Conservation (phyloP, 1,139 yeast species). For the Zygoascus sp. region DNA sequence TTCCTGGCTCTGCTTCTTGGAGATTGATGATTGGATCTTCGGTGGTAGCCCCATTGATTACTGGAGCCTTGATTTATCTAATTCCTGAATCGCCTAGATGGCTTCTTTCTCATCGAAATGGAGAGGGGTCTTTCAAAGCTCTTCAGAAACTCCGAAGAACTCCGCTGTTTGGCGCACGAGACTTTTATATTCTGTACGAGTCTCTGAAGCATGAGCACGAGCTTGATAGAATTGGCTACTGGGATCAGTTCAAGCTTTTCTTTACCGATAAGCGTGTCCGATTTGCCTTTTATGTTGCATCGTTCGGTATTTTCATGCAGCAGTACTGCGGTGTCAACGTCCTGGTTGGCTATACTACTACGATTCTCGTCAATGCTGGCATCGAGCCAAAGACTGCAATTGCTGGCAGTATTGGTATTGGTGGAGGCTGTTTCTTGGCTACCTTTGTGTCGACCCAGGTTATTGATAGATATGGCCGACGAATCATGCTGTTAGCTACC, state of each 20-base stretch:
- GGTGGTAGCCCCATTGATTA: conserved; percentile 35
- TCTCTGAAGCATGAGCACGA: conserved; percentile 10
- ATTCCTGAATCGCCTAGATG: conserved; percentile 25
- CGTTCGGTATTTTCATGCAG: conserved; percentile 13
- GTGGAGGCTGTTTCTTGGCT: conserved; percentile 13
- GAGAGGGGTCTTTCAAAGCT: conserved; percentile 47
- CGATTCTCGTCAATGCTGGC: conserved; percentile 11
- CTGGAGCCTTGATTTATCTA: conserved; percentile 16
- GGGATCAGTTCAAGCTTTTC: conserved; percentile 10
- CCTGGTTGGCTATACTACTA: conserved; percentile 13
- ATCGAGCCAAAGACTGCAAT: conserved; percentile 12
- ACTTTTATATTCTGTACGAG: conserved; percentile 11
- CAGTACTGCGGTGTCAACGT: conserved; percentile 13
- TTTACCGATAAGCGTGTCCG: conserved; percentile 11
- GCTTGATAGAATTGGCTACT: conserved; percentile 7
- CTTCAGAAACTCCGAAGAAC: conserved; percentile 43
- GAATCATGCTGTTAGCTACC: conserved; percentile 10
- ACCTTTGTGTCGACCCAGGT: conserved; percentile 12
- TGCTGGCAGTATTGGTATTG: conserved; percentile 14
- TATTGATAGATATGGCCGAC: conserved; percentile 12
- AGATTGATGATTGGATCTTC: conserved; percentile 35
- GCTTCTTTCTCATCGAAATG: conserved; percentile 32
- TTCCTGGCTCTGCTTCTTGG: conserved; percentile 13
- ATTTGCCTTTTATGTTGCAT: conserved; percentile 11
- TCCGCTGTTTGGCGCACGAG: conserved; percentile 12